phyloP scores from a whole-genome alignment of 2,329 filamentous ascomycete species.

The Sporothrix schenckii region DNA sequence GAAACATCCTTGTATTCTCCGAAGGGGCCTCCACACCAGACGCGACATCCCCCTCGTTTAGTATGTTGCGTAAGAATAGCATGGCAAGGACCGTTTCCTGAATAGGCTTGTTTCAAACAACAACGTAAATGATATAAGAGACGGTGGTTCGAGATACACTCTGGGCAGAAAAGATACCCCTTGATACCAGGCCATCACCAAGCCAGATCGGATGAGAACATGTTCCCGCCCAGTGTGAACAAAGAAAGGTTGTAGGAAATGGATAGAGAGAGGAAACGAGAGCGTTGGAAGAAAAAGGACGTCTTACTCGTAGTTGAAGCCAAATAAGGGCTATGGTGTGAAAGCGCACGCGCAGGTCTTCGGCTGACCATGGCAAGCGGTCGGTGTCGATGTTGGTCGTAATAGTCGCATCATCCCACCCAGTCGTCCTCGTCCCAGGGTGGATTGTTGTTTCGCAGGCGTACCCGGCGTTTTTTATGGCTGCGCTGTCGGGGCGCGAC shows the following conservation, averaged over 20 bases:
- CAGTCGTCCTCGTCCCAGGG: constrained; percentile 44
- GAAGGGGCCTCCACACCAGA: constrained; percentile 1
- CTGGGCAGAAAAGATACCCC: background rate
- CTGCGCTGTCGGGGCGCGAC: constrained; percentile 48
- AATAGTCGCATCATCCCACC: constrained; percentile 43
- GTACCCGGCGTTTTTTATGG: constrained; percentile 45
- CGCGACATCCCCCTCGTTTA: constrained; percentile 3
- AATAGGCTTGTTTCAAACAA: background rate
- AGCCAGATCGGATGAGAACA: no score
- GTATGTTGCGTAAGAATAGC: background rate
- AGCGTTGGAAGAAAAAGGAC: background rate
- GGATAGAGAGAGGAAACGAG: constrained; percentile 3
- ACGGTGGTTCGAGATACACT: background rate
- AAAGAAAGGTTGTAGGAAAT: background rate
- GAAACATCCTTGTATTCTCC: constrained; percentile 28
- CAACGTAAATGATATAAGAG: constrained; percentile 3
- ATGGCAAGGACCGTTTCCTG: background rate
- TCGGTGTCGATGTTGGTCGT: background rate
- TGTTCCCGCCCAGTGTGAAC: background rate
- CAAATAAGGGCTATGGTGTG: constrained; percentile 49
- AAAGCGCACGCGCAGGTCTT: constrained; percentile 43
- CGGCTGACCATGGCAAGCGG: constrained; percentile 35
- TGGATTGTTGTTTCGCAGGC: constrained; percentile 44
- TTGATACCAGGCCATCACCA: background rate
- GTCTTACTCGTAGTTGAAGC: constrained; percentile 42